Conservation (phyloP, 1,284 basidiomycete genomes). For the Fistulina hepatica region DNA sequence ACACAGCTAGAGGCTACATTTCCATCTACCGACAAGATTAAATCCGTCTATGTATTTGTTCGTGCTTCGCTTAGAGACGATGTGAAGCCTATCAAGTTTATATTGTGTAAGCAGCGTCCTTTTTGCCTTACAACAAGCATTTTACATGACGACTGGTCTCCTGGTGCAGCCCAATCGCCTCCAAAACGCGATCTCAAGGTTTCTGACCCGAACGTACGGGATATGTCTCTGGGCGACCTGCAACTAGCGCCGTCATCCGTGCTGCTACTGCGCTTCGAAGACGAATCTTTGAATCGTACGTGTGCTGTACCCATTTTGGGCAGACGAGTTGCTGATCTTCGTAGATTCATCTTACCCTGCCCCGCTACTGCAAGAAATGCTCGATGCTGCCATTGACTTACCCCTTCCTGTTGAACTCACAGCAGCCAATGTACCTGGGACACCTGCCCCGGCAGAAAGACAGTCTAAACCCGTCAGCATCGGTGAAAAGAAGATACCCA, state of each 20-base stretch:
- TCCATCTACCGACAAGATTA: conserved; percentile 65
- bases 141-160: not conserved
- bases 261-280: conserved; percentile 64
- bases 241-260: conserved; percentile 74
- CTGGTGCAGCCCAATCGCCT: conserved; percentile 59
- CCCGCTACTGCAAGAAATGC: conserved; percentile 50
- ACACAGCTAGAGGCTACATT: conserved; percentile 77
- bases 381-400: conserved; percentile 49
- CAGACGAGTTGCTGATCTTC: conserved; percentile 6
- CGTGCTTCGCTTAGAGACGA: conserved; percentile 61
- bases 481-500: conserved; percentile 54
- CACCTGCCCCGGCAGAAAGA: conserved; percentile 18
- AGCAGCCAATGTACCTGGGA: conserved; percentile 17
- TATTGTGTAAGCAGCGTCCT: conserved; percentile 63
- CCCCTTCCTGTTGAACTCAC: conserved; percentile 38
- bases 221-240: conserved; percentile 57
- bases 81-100: conserved; percentile 64
- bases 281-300: conserved; percentile 61
- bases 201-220: conserved; percentile 58
- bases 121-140: conserved; percentile 3
- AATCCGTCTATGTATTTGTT: conserved; percentile 75
- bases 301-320: conserved; percentile 4
- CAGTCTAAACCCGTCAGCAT: conserved; percentile 11
- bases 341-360: conserved; percentile 43
- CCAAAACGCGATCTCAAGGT: conserved; percentile 75